Conservation (phyloP, 768 basidiomycete genomes). For the Mycena vitilis region DNA sequence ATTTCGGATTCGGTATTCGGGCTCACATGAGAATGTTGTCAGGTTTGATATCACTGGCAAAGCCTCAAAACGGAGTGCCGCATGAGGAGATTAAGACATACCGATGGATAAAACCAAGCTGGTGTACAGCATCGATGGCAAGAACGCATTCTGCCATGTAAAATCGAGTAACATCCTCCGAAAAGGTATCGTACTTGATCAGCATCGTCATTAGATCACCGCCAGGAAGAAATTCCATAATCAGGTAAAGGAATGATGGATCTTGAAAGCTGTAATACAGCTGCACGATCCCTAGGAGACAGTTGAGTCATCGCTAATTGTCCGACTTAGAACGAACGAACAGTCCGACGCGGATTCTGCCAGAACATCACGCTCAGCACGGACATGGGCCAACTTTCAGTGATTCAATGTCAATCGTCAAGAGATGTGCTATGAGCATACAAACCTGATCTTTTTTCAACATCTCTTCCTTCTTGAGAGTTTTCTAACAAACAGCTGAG, state of each 20-base stretch:
- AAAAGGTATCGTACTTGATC: conserved; percentile 99
- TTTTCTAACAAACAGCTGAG: background rate
- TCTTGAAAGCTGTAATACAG: conserved; percentile 99
- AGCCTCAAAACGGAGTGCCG: conserved; percentile 17
- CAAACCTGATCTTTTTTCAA: conserved; percentile 97
- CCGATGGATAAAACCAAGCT: conserved; percentile 98
- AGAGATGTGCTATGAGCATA: conserved; percentile 3
- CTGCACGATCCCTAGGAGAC: conserved; percentile 90
- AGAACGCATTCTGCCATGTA: conserved; percentile 99
- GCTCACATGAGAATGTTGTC: conserved; percentile 83
- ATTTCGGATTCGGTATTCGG: background rate
- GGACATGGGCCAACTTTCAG: conserved; percentile 91
- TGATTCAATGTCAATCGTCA: conserved; percentile 9
- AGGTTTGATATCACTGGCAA: conserved; percentile 93
- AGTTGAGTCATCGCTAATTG: background rate
- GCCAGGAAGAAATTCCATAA: conserved; percentile 99
- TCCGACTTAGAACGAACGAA: conserved; percentile 3
- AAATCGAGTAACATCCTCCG: conserved; percentile 97
- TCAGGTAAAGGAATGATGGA: conserved; percentile 88
- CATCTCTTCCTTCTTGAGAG: conserved; percentile 90
- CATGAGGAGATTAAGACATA: conserved; percentile 46
- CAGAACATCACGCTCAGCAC: conserved; percentile 96
- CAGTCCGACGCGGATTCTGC: conserved; percentile 87
- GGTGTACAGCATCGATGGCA: conserved; percentile 97
- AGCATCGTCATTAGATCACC: conserved; percentile 99